These are phyloP conservation scores for Blechomonas ayalai DNA, from an alignment of 208 protist species.

Conservation along the genomic window DNA sequence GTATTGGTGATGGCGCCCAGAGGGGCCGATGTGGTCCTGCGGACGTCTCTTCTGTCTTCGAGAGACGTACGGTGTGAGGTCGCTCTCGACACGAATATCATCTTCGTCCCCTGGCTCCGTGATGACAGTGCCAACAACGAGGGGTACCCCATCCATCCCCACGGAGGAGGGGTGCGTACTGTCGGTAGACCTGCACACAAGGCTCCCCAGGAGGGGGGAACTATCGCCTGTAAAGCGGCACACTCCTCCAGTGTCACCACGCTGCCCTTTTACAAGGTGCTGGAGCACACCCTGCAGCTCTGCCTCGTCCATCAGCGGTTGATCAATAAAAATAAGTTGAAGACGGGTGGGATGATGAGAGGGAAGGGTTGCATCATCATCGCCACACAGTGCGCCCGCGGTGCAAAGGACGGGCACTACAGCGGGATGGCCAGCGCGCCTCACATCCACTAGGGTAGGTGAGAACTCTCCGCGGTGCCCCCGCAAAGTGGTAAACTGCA, in stretches of 20 bases:
- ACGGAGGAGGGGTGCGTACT: no score
- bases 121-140: no score
- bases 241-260: no score
- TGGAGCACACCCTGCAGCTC: conserved; percentile 7
- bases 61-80: conserved; percentile 9
- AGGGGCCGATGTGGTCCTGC: neutral
- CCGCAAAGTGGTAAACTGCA: conserved; percentile 42
- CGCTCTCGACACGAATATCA: conserved; percentile 10
- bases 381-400: neutral
- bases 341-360: conserved; percentile 16
- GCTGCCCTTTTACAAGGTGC: no score
- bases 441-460: conserved; percentile 42
- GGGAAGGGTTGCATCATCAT: neutral
- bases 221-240: no score
- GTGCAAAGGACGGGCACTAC: conserved; percentile 30
- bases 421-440: conserved; percentile 30
- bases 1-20: conserved; percentile 33
- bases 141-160: no score
- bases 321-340: conserved; percentile 52
- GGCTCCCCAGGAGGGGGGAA: no score
- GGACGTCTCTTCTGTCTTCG: neutral
- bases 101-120: no score
- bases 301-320: conserved; percentile 34
- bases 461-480: conserved; percentile 63
- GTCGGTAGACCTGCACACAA: no score